Evolutionary conservation across 2,329 filamentous ascomycete species (phyloP), one percentile per base, ranked within the genome.

Genomic region (Sphaerulina musiva): DNA sequence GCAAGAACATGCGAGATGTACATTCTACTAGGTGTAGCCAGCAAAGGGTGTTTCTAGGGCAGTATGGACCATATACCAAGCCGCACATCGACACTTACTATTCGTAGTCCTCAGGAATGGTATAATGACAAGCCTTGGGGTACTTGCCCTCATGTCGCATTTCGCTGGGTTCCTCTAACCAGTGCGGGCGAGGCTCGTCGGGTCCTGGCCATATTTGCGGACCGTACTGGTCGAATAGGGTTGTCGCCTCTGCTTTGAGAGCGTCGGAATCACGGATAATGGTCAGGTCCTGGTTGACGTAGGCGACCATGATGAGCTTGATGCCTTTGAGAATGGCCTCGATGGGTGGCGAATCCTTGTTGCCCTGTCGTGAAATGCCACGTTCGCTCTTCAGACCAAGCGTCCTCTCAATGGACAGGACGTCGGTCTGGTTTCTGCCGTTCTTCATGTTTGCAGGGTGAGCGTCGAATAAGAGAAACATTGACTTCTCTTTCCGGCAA

Each of bases 351-450:
- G 48, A 48, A 8, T 55, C 56, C 47, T 58, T 58, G 46, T 58
- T 58, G 17, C 53, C 54, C 40, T 58, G 56, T 14, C 56, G 56
- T 26, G 53, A 56, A n/a, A 58, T 49, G 41, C 56, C 56, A 23
- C 56, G 52, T 34, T 58, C 56, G 46, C 48, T 53, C 40, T 58
- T 58, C 6, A 58, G 49, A 26, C 56, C 56, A 29, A 58, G 47
- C 34, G 53, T 53, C 10, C 53, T 45, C 50, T 58, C 56, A 45
- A 58, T 58, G 53, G 40, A 53, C 32, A 58, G 43, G 17, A 58
- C 54, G 41, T 56, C 54, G 29, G 42, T 48, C 46, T 56, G 54
- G 32, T 56, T 56, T 29, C 54, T 49, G 36, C 54, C 54, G 38
- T 56, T 56, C 54, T 50, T 56, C 54, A 50, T 56, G 31, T 40